Conservation (phyloP, 306 rosid genomes). For the Argentina anserina region DNA sequence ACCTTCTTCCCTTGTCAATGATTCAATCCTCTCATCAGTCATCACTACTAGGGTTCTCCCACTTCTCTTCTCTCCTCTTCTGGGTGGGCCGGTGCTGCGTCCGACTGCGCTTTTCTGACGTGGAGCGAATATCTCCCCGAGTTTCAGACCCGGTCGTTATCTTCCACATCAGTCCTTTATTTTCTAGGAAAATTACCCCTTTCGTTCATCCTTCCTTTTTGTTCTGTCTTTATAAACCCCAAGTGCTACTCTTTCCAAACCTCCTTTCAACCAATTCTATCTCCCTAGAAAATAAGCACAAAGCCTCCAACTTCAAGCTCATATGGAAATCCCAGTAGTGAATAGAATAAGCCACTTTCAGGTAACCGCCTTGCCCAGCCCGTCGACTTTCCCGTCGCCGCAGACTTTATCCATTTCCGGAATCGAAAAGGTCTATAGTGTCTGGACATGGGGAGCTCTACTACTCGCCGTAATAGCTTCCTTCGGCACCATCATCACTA, state of each 20-base stretch:
- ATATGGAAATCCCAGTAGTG: constrained; percentile 53
- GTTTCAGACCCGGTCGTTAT: constrained; percentile 10
- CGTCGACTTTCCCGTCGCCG: constrained; percentile 30
- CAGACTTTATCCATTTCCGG: constrained; percentile 33
- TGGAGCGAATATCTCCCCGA: constrained; percentile 23
- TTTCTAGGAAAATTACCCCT: background rate
- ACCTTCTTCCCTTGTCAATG: background rate
- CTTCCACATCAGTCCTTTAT: constrained; percentile 26
- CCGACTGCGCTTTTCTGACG: constrained; percentile 17
- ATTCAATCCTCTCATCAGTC: background rate
- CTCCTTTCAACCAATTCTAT: background rate
- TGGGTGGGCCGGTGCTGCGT: background rate
- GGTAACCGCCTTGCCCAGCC: constrained; percentile 30
- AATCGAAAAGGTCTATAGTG: constrained; percentile 14
- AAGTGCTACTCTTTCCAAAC: background rate
- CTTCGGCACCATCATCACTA: constrained; percentile 44
- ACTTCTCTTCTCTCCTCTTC: background rate
- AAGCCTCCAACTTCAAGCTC: background rate
- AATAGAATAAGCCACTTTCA: constrained; percentile 45
- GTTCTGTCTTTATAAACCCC: constrained; percentile 8
- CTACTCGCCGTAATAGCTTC: constrained; percentile 59
- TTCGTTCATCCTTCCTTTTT: background rate
- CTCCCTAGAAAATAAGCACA: background rate
- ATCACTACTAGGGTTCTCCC: background rate
- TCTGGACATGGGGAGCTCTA: constrained; percentile 62